Percentiles rank a stretch among this genome's conserved stretches.
phyloP scores from a whole-genome alignment of 2,329 filamentous ascomycete genomes.

The Capronia americana region DNA sequence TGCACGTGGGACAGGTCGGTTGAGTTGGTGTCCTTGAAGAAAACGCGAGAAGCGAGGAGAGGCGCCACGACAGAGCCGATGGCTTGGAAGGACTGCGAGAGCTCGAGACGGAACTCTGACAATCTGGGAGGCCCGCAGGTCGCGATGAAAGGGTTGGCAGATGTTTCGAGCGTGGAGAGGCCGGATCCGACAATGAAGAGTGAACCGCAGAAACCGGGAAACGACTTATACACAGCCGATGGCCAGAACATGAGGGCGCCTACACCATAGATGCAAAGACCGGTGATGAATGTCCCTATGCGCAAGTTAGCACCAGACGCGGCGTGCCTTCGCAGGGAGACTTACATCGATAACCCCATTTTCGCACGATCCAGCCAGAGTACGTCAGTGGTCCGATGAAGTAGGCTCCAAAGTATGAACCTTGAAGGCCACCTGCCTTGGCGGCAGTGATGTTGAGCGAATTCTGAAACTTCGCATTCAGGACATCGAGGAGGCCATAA shows the following conservation, averaged over 20 bases:
- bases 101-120: slow-evolving; percentile 77
- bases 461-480: slow-evolving; percentile 65
- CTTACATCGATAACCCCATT: slow-evolving; percentile 68
- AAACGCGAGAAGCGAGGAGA: slow-evolving; percentile 67
- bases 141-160: slow-evolving; percentile 77
- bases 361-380: slow-evolving; percentile 68
- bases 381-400: slow-evolving; percentile 61
- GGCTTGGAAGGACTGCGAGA: slow-evolving; percentile 79
- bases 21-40: slow-evolving; percentile 69
- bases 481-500: slow-evolving; percentile 56
- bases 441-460: slow-evolving; percentile 61
- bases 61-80: slow-evolving; percentile 77
- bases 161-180: slow-evolving; percentile 75
- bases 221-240: slow-evolving; percentile 73
- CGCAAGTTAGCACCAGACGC: neutral
- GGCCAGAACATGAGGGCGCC: slow-evolving; percentile 87
- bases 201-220: slow-evolving; percentile 71
- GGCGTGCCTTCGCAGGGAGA: neutral
- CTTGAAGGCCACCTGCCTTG: slow-evolving; percentile 67
- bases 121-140: slow-evolving; percentile 78
- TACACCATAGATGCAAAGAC: slow-evolving; percentile 71
- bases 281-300: slow-evolving; percentile 72
- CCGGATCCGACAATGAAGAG: slow-evolving; percentile 78
- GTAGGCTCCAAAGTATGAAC: slow-evolving; percentile 68
- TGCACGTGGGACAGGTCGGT: slow-evolving; percentile 72